phyloP scores from a whole-genome alignment of 208 protist species.

The Leishmania martiniquensis region DNA sequence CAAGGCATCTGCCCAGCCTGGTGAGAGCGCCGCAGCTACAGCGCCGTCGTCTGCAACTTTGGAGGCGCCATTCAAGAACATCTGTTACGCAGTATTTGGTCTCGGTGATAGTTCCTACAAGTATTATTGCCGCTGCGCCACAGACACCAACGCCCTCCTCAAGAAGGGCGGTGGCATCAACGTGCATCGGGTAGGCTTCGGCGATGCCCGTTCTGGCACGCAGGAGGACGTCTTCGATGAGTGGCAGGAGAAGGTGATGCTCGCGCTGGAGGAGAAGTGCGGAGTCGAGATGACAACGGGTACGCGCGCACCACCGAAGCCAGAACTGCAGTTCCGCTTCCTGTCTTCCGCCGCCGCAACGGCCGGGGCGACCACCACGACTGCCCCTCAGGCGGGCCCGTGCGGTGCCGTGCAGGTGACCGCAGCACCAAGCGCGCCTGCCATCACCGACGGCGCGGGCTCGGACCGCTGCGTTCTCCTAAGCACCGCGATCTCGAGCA shows the following conservation, averaged over 20 bases:
- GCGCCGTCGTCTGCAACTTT: neutral
- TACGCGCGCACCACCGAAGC: conserved; percentile 38
- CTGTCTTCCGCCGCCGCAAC: neutral
- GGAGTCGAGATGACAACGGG: conserved; percentile 31
- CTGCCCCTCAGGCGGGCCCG: neutral
- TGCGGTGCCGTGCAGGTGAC: neutral
- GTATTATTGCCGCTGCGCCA: conserved; percentile 87
- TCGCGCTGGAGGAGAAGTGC: conserved; percentile 40
- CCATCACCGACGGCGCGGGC: neutral
- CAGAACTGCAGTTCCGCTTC: conserved; percentile 45
- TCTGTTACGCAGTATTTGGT: conserved; percentile 92
- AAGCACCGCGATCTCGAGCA: neutral
- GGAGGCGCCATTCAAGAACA: conserved; percentile 41
- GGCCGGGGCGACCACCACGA: neutral
- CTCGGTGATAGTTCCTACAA: conserved; percentile 97
- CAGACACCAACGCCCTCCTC: conserved; percentile 49
- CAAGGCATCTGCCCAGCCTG: neutral
- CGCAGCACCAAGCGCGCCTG: neutral
- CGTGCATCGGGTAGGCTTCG: conserved; percentile 59
- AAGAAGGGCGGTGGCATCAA: conserved; percentile 59
- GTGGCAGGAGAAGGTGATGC: conserved; percentile 65
- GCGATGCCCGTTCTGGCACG: conserved; percentile 52
- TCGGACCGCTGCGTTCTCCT: neutral
- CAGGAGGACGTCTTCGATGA: conserved; percentile 78
- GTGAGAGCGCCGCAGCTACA: neutral